phyloP scores from a whole-genome alignment of 495 filamentous ascomycete genomes.

The Aspergillus carlsbadensis region DNA sequence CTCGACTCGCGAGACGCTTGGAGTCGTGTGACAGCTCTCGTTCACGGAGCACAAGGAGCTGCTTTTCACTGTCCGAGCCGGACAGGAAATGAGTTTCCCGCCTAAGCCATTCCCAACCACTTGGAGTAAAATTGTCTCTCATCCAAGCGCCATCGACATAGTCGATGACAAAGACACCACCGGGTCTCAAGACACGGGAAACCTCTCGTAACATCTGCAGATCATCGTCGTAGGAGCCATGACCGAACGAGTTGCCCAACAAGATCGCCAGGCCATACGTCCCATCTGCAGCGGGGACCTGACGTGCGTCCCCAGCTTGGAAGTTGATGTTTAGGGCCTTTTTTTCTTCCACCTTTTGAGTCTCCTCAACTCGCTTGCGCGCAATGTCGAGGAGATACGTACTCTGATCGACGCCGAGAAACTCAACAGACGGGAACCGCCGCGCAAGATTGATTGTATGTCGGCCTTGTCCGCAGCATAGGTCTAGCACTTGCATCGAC shows the following conservation, averaged over 20 bases:
- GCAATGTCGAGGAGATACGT: background rate
- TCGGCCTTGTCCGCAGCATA: background rate
- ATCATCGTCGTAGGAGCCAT: background rate
- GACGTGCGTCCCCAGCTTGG: background rate
- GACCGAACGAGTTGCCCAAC: background rate
- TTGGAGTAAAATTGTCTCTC: background rate
- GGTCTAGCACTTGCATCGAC: background rate
- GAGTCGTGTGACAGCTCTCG: too few species aligned
- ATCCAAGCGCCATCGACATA: background rate
- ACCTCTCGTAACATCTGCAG: background rate
- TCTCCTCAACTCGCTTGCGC: background rate
- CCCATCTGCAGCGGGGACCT: background rate
- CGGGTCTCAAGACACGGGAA: background rate
- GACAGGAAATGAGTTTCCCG: background rate
- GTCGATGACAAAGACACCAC: background rate
- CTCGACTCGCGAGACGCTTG: too few species aligned
- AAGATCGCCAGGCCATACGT: background rate
- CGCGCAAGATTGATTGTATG: background rate
- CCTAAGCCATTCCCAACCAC: background rate
- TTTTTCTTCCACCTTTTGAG: background rate
- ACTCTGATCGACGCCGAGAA: background rate
- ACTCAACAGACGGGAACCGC: background rate
- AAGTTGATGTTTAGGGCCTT: too few species aligned
- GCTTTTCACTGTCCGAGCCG: background rate
- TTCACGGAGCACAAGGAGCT: too few species aligned